Percentiles rank a stretch among this genome's conserved stretches.
phyloP scores from a whole-genome alignment of 371 early-diverging fungal species.

The Circinella minor region DNA sequence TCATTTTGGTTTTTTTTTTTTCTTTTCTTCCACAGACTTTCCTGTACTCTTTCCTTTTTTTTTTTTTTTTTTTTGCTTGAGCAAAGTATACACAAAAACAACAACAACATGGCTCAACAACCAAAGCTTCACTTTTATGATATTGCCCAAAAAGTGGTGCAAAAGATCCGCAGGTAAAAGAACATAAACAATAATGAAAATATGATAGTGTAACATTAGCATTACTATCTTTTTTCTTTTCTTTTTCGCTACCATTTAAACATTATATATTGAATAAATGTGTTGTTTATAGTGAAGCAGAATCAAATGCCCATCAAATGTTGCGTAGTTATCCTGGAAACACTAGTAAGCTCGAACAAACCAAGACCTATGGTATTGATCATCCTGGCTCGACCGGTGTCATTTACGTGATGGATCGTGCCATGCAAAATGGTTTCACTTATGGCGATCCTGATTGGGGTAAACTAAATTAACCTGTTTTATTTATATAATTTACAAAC shows the following conservation, averaged over 20 bases:
- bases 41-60: background rate
- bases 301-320: conserved; percentile 28
- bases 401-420: conserved; percentile 59
- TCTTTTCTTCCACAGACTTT: background rate
- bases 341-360: conserved; percentile 15
- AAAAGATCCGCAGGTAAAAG: conserved; percentile 32
- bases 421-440: conserved; percentile 44
- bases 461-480: conserved; percentile 7
- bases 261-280: no score
- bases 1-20: no score
- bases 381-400: conserved; percentile 55
- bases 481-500: background rate
- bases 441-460: conserved; percentile 47
- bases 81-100: background rate
- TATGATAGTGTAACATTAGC: background rate
- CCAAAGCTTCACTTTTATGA: conserved; percentile 20
- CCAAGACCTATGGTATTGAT: conserved; percentile 36
- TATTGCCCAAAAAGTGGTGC: conserved; percentile 33
- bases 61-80: background rate
- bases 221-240: background rate
- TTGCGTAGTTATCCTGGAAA: conserved; percentile 32
- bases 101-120: background rate
- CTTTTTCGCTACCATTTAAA: background rate
- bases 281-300: conserved; percentile 21
- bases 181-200: background rate